Evolutionary conservation across 208 protist species (phyloP).

Genomic region (Naegleria lovaniensis): DNA sequence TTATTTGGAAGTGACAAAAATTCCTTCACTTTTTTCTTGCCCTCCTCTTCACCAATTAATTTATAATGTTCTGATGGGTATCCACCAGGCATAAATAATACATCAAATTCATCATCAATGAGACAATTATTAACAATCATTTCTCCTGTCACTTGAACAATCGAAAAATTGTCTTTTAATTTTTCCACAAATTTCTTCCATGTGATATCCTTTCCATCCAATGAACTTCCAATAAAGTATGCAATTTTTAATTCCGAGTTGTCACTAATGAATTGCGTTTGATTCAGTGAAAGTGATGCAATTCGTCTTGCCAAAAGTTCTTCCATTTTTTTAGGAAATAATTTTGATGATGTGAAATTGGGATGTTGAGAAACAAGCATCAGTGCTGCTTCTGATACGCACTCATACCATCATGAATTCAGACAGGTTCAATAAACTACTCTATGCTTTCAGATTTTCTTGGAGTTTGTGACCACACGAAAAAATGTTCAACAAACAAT

Average conservation of each 20-base stretch:
- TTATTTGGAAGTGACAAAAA: neutral
- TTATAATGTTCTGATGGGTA: neutral
- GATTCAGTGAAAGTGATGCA: neutral
- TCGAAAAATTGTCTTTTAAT: neutral
- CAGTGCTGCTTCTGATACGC: too few species aligned
- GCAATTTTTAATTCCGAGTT: neutral
- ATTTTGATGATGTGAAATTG: too few species aligned
- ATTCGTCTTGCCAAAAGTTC: neutral
- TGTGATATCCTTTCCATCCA: neutral
- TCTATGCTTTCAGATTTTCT: too few species aligned
- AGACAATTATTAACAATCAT: neutral
- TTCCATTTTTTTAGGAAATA: neutral
- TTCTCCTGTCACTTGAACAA: neutral
- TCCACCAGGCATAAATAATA: neutral
- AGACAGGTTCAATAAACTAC: too few species aligned
- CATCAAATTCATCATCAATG: neutral
- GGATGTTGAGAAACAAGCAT: too few species aligned
- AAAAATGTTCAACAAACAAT: neutral
- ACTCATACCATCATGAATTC: too few species aligned
- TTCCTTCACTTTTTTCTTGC: neutral
- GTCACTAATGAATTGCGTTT: neutral
- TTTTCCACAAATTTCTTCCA: conserved; percentile 20
- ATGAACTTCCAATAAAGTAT: neutral
- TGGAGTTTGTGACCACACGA: too few species aligned
- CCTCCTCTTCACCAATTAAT: neutral